A percentile compares a stretch with the other conserved stretches of the same genome.
Conservation (phyloP, 257 asterid genomes). For the Ilex asprella region DNA sequence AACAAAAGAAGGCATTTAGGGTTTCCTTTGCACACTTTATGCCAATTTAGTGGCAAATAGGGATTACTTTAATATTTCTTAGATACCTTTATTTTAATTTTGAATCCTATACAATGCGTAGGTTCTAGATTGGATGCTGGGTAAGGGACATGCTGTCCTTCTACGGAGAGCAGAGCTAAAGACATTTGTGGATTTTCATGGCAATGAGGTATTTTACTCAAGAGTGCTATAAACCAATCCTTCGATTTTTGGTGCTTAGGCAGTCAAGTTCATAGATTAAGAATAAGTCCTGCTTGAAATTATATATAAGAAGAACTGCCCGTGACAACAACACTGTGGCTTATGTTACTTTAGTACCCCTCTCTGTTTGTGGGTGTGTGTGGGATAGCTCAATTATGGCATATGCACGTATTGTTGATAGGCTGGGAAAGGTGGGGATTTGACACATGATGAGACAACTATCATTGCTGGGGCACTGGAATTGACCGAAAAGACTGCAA, state of each 20-base stretch:
- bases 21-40: no score
- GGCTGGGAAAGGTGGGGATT: conserved; percentile 99
- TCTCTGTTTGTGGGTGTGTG: no score
- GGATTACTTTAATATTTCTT: not conserved
- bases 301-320: no score
- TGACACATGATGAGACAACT: conserved; percentile 97
- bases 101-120: conserved; percentile 6
- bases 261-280: no score
- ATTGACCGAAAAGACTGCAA: conserved; percentile 84
- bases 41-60: not conserved
- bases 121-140: conserved; percentile 97
- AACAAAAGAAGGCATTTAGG: no score
- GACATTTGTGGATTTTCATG: conserved; percentile 97
- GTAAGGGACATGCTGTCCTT: conserved; percentile 94
- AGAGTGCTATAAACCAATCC: no score
- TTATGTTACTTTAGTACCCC: not conserved
- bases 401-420: conserved; percentile 17
- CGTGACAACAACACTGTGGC: not conserved
- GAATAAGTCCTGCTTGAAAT: no score
- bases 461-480: conserved; percentile 96
- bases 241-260: no score
- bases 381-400: conserved; percentile 2
- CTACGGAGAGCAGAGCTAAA: conserved; percentile 94
- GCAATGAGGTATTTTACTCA: conserved; percentile 63
- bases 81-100: not conserved